Evolutionary conservation across 768 basidiomycete genomes (phyloP).

Genomic region (Podaxis sp.): DNA sequence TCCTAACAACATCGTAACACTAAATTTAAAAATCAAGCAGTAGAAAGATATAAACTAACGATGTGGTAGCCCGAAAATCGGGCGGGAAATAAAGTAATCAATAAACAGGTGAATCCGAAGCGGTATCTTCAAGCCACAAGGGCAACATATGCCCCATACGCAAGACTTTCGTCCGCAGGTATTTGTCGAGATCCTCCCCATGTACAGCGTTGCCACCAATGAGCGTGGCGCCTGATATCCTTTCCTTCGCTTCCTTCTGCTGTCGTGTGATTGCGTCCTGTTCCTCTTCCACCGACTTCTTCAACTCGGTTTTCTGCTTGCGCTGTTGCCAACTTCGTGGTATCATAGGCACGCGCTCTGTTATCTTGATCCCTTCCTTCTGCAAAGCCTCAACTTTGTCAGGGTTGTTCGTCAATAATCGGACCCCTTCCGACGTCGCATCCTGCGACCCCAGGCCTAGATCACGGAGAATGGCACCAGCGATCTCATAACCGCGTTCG

Average conservation of each 20-base stretch:
- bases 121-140: conserved; percentile 44
- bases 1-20: background rate
- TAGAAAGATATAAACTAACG: background rate
- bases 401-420: conserved; percentile 95
- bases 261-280: conserved; percentile 19
- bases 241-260: conserved; percentile 35
- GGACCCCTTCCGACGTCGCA: conserved; percentile 49
- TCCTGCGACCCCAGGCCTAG: conserved; percentile 66
- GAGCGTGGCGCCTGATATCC: conserved; percentile 67
- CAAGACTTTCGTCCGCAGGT: conserved; percentile 93
- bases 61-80: conserved; percentile 9
- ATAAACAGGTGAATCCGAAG: conserved; percentile 20
- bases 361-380: conserved; percentile 76
- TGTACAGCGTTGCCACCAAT: conserved; percentile 76
- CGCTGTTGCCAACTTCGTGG: conserved; percentile 81
- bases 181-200: conserved; percentile 90
- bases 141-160: conserved; percentile 96
- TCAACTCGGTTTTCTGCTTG: conserved; percentile 31
- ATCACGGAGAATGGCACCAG: conserved; percentile 87
- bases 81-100: conserved; percentile 18
- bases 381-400: conserved; percentile 91
- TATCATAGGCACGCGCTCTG: conserved; percentile 91
- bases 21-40: background rate
- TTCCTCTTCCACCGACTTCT: conserved; percentile 19
- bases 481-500: conserved; percentile 90